These are phyloP conservation scores for Coemansia sp. DNA, from an alignment of 192 early-diverging fungal species.

Conservation along the genomic window DNA sequence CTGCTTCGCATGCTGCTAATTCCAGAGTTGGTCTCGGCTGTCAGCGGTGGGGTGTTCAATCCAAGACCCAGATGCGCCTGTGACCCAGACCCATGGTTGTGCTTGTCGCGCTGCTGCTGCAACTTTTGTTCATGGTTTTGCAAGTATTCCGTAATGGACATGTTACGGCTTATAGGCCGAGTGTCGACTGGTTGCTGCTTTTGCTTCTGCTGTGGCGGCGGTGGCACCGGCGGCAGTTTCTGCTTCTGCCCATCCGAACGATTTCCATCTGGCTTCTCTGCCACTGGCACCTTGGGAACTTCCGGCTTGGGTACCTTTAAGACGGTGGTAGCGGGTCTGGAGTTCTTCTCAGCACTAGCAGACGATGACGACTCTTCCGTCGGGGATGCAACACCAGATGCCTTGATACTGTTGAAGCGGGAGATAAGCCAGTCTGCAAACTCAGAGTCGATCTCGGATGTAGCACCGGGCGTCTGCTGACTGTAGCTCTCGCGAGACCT, in stretches of 20 bases:
- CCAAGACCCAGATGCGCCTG: slow-evolving; percentile 4
- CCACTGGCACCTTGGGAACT: slow-evolving; percentile 1
- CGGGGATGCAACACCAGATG: slow-evolving; percentile 24
- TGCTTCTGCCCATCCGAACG: not conserved
- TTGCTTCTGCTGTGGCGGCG: not conserved
- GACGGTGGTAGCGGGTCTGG: not conserved
- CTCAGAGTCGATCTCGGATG: slow-evolving; percentile 33
- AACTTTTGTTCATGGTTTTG: not conserved
- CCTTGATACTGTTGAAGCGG: slow-evolving; percentile 41
- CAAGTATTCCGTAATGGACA: not conserved
- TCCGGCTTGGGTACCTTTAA: not conserved
- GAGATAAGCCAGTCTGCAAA: slow-evolving; percentile 52
- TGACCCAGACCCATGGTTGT: not conserved
- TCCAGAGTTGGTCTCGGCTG: slow-evolving; percentile 1
- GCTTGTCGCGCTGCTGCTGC: not conserved
- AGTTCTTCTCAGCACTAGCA: slow-evolving; percentile 5
- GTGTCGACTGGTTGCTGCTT: slow-evolving; percentile 1
- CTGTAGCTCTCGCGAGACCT: slow-evolving; percentile 46
- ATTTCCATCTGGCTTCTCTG: not conserved
- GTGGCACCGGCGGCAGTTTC: not conserved
- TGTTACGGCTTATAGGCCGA: not conserved
- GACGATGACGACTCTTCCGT: not conserved
- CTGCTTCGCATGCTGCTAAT: slow-evolving; percentile 5
- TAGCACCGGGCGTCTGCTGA: slow-evolving; percentile 16
- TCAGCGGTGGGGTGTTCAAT: slow-evolving; percentile 3